Evolutionary conservation across 2,329 filamentous ascomycete species (phyloP).

Genomic region (Aspergillus nomiae): DNA sequence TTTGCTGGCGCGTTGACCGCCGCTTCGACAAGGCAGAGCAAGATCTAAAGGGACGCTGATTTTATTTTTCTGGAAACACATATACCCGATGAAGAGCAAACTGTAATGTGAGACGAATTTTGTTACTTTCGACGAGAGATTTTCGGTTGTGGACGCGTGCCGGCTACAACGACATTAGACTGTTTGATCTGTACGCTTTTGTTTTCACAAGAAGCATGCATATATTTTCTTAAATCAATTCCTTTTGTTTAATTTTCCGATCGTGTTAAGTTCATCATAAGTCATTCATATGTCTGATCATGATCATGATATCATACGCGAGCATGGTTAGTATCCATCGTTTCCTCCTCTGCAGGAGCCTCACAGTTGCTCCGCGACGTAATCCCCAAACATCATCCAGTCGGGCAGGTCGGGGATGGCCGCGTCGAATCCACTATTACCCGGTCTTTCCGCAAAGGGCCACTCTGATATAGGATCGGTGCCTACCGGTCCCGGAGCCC

Average conservation of each 20-base stretch:
- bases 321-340: not conserved
- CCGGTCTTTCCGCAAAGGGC: conserved; percentile 17
- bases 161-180: not conserved
- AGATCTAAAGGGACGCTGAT: conserved; percentile 20
- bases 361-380: conserved; percentile 25
- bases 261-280: not conserved
- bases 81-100: not conserved
- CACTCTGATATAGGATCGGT: conserved; percentile 18
- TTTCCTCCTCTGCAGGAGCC: not conserved
- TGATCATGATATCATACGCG: not conserved
- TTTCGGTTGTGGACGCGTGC: not conserved
- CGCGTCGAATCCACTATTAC: conserved; percentile 9
- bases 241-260: not conserved
- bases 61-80: not conserved
- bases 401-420: conserved; percentile 26
- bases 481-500: not conserved
- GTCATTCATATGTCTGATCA: not conserved
- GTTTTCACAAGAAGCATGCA: not conserved
- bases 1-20: conserved; percentile 22
- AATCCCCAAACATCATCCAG: conserved; percentile 28
- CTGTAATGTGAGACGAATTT: not conserved
- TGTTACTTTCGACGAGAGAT: not conserved
- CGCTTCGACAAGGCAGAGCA: conserved; percentile 24
- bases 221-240: not conserved
- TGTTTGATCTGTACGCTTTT: not conserved